Conservation (phyloP, 805 yeast genomes). For the Lipomyces lipofer region DNA sequence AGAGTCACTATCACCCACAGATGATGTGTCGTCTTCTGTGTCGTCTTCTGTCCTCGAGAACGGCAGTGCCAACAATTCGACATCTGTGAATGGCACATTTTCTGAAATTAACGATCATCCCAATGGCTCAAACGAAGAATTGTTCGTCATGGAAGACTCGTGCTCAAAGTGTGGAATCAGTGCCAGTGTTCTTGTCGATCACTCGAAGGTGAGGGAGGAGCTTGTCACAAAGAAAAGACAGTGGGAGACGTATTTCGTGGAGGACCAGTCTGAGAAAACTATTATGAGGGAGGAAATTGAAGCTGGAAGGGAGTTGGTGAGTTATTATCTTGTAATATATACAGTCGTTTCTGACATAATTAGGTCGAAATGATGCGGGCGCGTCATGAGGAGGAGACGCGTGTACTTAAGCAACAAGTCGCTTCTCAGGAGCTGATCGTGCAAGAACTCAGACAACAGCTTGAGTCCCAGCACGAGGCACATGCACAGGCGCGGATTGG, state of each 20-base stretch:
- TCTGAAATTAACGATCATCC: no score
- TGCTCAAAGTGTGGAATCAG: constrained; percentile 24
- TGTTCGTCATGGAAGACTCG: constrained; percentile 3
- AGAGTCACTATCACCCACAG: no score
- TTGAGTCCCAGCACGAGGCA: constrained; percentile 5
- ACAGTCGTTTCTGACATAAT: no score
- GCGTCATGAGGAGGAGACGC: background rate
- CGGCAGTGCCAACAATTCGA: no score
- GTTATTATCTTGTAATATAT: no score
- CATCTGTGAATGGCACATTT: no score
- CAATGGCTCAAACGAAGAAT: no score
- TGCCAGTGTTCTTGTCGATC: constrained; percentile 18
- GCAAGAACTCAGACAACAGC: no score
- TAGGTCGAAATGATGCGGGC: background rate
- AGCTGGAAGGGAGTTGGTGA: constrained; percentile 1
- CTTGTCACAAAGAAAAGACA: constrained; percentile 19
- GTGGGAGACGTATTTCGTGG: constrained; percentile 23
- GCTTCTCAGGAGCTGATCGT: constrained; percentile 2
- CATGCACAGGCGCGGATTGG: background rate
- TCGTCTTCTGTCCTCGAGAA: no score
- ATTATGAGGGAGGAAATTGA: constrained; percentile 5
- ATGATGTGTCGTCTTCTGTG: no score
- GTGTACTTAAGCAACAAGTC: background rate
- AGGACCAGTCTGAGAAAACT: constrained; percentile 15
- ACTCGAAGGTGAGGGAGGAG: constrained; percentile 19